Base-by-base conservation (phyloP, 176 grass and related monocot genomes). In the Triticum turgidum region DNA sequence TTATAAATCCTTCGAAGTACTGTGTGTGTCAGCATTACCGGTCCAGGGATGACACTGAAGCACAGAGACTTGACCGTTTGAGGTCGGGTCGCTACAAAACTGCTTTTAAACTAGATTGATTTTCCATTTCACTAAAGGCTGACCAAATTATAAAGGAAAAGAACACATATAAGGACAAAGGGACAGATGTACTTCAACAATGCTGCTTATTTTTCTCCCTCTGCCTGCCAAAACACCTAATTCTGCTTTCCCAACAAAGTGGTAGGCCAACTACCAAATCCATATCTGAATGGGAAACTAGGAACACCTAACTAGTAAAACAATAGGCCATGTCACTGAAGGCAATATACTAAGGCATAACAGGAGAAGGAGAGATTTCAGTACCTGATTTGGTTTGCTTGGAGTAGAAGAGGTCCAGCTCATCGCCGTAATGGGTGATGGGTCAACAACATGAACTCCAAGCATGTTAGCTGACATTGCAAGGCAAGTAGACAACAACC, bases 191-290 rank as follows among this genome's bases (percentile, higher is more conserved):
- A 79, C 11, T 42, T 2, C 41, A 42, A 42, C 2, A 42, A 0
- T 86, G 64, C 15, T 56, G 73, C 32, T 65, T 81, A 41, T 78
- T 83, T 71, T 64, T 76, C 42, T 76, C 22, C 41, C 32, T 78
- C 52, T 70, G 25, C 72, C 52, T 78, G 79, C 32, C 42, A 27
- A 49, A 13, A 21, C 54, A 65, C 33, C 73, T 58, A 80, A 66
- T 79, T 1, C 10, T 61, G n/a, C 34, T 80, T 87, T 76, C 76
- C 74, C 66, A 75, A 80, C 85, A 87, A 39, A 59, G 76, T 87
- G 81, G 85, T 69, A 80, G 83, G 68, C 85, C 61, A 84, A 76
- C 89, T 11, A 84, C 82, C 67, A 80, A 61, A 10, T 42, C 41
- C 9, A 42, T 2, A 42, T 42, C 41, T 3, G 2, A 42, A 42